Base-by-base conservation (phyloP, 768 basidiomycete species). In the Dacryopinax primogenitus region DNA sequence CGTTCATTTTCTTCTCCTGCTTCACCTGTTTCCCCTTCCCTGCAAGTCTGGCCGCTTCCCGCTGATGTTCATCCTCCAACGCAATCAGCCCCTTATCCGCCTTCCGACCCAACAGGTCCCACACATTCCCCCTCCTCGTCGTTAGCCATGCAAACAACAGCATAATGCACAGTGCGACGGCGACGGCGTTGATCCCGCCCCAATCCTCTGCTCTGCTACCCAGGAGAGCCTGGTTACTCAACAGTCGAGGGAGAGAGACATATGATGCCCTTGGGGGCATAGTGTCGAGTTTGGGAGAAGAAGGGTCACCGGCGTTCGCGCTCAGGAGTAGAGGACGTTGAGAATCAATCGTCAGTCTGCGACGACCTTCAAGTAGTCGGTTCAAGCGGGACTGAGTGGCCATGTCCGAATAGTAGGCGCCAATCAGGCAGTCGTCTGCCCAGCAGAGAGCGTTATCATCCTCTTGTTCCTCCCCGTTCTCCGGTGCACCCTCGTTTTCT, bases 351-450 rank as follows among this genome's bases (percentile, higher is more conserved):
- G 51, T 58, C 30, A 58, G 51, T 6, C 51, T 23, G 23, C 51
- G 23, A 2, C 26, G 51, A 30, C 51, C 51, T 21, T 58, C 51
- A 23, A 58, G 30, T 30, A 58, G 30, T 21, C 51, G 51, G 51
- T 58, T 58, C 3, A 58, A 30, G 4, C 51, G 51, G 51, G 51
- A 58, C 18, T 58, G 51, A 6, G 51, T 58, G 51, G 51, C 51
- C 51, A 58, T 58, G 30, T 58, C 51, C 13, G 51, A 58, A 21
- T 58, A 58, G 18, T 58, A 58, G 13, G 66, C 65, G 12, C 70
- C 68, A 51, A 71, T 62, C 16, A 69, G 64, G 37, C 67, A 69
- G 18, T 63, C 63, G 39, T 65, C 35, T 28, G 67, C 63, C 63
- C 67, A 32, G 64, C 65, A 39, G 28, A 67, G 32, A 68, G 36